Evolutionary conservation across 768 basidiomycete species (phyloP).

Genomic region (Hericium erinaceus): DNA sequence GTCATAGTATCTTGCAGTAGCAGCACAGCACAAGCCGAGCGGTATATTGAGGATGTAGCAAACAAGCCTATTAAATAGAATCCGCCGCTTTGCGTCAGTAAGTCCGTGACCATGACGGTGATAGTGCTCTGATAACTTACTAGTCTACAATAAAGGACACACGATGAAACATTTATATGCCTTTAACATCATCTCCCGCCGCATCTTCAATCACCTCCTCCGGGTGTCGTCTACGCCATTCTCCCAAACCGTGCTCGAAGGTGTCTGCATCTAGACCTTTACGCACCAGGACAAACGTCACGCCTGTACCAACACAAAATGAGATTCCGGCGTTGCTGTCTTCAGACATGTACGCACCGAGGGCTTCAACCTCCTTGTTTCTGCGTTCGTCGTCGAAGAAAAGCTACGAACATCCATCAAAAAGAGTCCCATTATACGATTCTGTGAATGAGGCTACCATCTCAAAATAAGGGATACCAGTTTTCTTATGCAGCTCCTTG

Average conservation of each 20-base stretch:
- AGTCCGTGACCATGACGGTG: too few relatives aligned
- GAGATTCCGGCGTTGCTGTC: background rate
- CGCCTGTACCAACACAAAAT: background rate
- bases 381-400: slow-evolving; percentile 44
- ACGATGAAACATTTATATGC: background rate
- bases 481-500: slow-evolving; percentile 48
- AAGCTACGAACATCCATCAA: slow-evolving; percentile 20
- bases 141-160: too few relatives aligned
- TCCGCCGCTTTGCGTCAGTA: too few relatives aligned
- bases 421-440: background rate
- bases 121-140: too few relatives aligned
- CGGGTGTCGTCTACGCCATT: slow-evolving; percentile 1
- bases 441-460: slow-evolving; percentile 28
- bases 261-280: background rate
- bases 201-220: background rate
- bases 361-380: slow-evolving; percentile 35
- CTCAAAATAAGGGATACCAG: slow-evolving; percentile 42
- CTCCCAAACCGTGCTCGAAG: slow-evolving; percentile 1
- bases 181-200: background rate
- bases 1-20: too few relatives aligned
- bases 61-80: too few relatives aligned
- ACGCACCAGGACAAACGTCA: background rate
- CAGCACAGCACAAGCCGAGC: too few relatives aligned
- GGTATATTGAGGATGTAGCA: too few relatives aligned
- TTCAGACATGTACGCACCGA: slow-evolving; percentile 14